Conservation (phyloP, 306 rosid species). For the Vachellia collinsii region DNA sequence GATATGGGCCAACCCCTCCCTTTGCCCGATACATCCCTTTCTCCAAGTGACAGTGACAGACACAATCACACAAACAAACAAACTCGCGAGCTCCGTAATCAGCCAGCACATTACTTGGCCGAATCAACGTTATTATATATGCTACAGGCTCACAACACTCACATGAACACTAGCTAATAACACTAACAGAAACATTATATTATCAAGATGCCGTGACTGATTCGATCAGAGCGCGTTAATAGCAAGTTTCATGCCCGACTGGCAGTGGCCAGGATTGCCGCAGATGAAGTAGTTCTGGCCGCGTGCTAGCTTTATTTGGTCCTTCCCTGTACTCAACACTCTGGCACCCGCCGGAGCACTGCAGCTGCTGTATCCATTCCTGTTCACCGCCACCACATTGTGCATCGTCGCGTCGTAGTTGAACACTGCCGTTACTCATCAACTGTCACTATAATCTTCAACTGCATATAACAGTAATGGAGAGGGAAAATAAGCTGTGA, state of each 20-base stretch:
- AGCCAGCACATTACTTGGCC: neutral
- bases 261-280: constrained; percentile 61
- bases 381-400: constrained; percentile 66
- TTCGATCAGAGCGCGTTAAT: constrained; percentile 47
- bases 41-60: neutral
- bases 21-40: neutral
- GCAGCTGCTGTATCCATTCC: constrained; percentile 49
- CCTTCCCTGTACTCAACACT: constrained; percentile 58
- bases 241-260: constrained; percentile 67
- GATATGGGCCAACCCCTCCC: neutral
- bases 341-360: constrained; percentile 51
- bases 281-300: constrained; percentile 72
- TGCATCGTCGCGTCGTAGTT: constrained; percentile 52
- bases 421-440: constrained; percentile 50
- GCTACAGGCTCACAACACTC: neutral
- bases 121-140: neutral
- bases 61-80: neutral
- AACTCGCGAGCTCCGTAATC: neutral
- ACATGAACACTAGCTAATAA: neutral
- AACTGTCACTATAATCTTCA: neutral
- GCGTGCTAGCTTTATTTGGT: constrained; percentile 49
- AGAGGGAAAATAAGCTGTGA: neutral
- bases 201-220: neutral
- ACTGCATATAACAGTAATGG: neutral
- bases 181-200: neutral